Evolutionary conservation across 2,329 filamentous ascomycete genomes (phyloP), one percentile per base, ranked within the genome.

Genomic region (Talaromyces sp.): DNA sequence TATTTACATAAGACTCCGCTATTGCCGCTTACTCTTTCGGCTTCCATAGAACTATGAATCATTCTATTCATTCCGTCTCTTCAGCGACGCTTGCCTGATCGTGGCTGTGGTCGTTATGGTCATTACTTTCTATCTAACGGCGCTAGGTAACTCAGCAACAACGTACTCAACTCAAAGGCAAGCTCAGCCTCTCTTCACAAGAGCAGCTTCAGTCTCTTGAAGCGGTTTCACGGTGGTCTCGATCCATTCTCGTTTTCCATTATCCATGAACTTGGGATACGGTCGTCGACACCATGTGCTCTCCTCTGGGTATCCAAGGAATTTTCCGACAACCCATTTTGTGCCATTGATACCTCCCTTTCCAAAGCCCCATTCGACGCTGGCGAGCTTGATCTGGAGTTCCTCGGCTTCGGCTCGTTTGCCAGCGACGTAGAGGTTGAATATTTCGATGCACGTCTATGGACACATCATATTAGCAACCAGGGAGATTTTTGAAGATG

Each of bases 261-360:
- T 72, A 66, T 80, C 79, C 1, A 72, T 66, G 68, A 81, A 87
- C 68, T 77, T 74, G 0, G 85, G 85, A 68, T 85, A 86, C 16
- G 85, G 85, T 60, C 82, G 74, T 54, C 85, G 76, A 72, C 83
- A 87, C 70, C 86, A 81, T 60, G 79, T 79, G 70, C 80, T 85
- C 16, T 77, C 75, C 37, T 80, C 71, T 1, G 83, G 80, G 69
- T 87, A 87, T n/a, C 83, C 84, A 19, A 76, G 76, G 31, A 83
- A 72, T 70, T 85, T 82, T 43, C 81, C 83, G 41, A 86, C 84
- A n/a, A 86, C 80, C 80, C 83, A 87, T 72, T 87, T 87, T 8
- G 83, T 87, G 10, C 85, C 85, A 69, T 86, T 86, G 72, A 87
- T 85, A n/a, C 84, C 85, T 3, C 83, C 82, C 72, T 85, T 85